phyloP scores from a whole-genome alignment of 345 rosid genomes.

The Capsella bursapastoris region DNA sequence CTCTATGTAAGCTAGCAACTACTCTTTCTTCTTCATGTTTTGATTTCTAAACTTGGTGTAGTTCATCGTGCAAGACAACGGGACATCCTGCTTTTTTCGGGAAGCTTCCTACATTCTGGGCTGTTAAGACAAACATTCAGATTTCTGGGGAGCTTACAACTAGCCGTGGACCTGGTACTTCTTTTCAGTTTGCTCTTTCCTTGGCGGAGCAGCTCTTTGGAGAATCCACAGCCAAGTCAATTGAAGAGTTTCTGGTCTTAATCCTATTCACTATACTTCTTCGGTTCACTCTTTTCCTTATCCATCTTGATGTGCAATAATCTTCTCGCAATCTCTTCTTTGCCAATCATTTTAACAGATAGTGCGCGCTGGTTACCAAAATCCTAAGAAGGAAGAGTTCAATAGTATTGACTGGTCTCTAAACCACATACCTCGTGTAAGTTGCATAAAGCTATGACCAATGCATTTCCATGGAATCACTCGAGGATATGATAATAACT shows the following conservation, averaged over 20 bases:
- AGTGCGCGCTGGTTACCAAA: constrained; percentile 51
- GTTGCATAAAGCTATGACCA: constrained; percentile 41
- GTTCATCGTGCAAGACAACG: constrained; percentile 73
- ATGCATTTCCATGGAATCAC: constrained; percentile 19
- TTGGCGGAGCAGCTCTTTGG: constrained; percentile 85
- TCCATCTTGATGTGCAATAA: neutral
- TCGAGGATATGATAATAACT: constrained; percentile 20
- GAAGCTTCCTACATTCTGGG: constrained; percentile 90
- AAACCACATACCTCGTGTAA: constrained; percentile 66
- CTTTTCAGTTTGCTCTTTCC: constrained; percentile 79
- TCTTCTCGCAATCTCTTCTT: constrained; percentile 23
- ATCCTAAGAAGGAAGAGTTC: constrained; percentile 64
- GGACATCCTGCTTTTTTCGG: constrained; percentile 88
- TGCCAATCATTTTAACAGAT: constrained; percentile 49
- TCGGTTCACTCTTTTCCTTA: neutral
- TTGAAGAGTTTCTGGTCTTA: constrained; percentile 68
- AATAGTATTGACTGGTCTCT: constrained; percentile 77
- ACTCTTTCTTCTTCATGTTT: constrained; percentile 10
- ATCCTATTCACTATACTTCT: constrained; percentile 14
- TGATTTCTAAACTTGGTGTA: constrained; percentile 55
- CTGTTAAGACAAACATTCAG: constrained; percentile 84
- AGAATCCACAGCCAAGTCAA: constrained; percentile 64
- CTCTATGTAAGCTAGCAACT: constrained; percentile 16
- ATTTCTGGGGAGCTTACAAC: constrained; percentile 92
- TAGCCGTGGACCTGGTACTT: constrained; percentile 95